These are phyloP conservation scores for Bipolaris oryzae DNA, from an alignment of 2,329 filamentous ascomycete genomes.

Conservation along the genomic window DNA sequence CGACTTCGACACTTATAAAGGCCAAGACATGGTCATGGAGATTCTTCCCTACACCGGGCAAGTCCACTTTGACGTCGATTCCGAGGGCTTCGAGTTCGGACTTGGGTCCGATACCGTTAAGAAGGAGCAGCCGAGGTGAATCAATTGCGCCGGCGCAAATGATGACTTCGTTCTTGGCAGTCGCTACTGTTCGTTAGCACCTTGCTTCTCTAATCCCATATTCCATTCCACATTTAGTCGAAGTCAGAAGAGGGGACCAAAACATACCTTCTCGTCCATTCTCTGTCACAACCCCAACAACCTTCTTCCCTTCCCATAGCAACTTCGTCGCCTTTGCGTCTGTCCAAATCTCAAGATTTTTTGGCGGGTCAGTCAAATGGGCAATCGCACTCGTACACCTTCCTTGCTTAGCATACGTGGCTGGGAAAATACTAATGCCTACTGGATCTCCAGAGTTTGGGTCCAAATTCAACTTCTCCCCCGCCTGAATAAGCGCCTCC, in stretches of 20 bases:
- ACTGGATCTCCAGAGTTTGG: slow-evolving; percentile 48
- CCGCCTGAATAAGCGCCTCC: slow-evolving; percentile 62
- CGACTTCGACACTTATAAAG: slow-evolving; percentile 54
- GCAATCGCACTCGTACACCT: slow-evolving; percentile 43
- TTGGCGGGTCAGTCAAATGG: slow-evolving; percentile 49
- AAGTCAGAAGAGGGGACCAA: neutral
- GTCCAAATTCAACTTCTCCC: slow-evolving; percentile 63
- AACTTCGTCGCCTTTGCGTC: slow-evolving; percentile 52
- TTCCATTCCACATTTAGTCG: neutral
- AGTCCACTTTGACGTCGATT: slow-evolving; percentile 50
- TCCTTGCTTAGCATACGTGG: slow-evolving; percentile 48
- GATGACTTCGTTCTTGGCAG: slow-evolving; percentile 43
- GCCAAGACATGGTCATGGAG: slow-evolving; percentile 55
- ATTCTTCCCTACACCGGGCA: slow-evolving; percentile 53
- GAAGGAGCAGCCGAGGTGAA: slow-evolving; percentile 51
- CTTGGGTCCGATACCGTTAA: slow-evolving; percentile 57
- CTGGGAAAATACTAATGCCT: slow-evolving; percentile 37
- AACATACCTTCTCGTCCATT: slow-evolving; percentile 42
- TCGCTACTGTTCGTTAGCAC: slow-evolving; percentile 18
- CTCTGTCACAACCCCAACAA: slow-evolving; percentile 35
- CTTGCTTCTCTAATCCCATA: neutral
- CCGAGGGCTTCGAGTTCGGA: slow-evolving; percentile 50
- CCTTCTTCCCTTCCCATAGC: slow-evolving; percentile 34
- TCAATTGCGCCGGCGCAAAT: slow-evolving; percentile 44
- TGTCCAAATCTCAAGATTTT: slow-evolving; percentile 61